Percentiles rank a stretch among this genome's conserved stretches.
These are phyloP conservation scores for Gloeopeniophorella convolvens DNA, from an alignment of 768 basidiomycete species.

Conservation along the genomic window DNA sequence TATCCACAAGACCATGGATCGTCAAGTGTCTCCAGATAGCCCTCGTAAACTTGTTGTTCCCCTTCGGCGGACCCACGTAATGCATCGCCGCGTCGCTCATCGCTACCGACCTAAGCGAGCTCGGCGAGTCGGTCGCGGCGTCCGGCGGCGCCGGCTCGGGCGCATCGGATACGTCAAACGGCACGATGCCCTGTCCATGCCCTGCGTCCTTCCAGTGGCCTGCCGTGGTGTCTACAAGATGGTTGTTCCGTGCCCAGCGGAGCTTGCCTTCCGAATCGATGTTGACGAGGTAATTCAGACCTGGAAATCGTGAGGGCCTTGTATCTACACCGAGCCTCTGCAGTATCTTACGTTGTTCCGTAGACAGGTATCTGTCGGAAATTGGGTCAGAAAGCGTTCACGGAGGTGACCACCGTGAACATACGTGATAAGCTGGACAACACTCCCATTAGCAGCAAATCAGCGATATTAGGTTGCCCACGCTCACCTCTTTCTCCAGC, in stretches of 20 bases:
- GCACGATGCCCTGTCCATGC: slow-evolving; percentile 46
- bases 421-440: slow-evolving; percentile 39
- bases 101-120: slow-evolving; percentile 6
- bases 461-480: background rate
- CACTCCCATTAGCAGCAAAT: background rate
- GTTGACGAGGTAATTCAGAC: slow-evolving; percentile 58
- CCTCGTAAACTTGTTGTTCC: slow-evolving; percentile 33
- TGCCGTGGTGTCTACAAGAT: slow-evolving; percentile 53
- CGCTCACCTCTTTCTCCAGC: slow-evolving; percentile 50
- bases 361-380: slow-evolving; percentile 49
- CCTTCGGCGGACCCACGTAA: slow-evolving; percentile 32
- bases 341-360: slow-evolving; percentile 44
- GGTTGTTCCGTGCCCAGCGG: slow-evolving; percentile 51
- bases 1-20: slow-evolving; percentile 43
- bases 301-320: slow-evolving; percentile 24
- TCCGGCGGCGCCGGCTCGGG: slow-evolving; percentile 20
- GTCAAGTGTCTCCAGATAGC: slow-evolving; percentile 42
- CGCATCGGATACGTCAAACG: slow-evolving; percentile 26
- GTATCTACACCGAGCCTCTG: background rate
- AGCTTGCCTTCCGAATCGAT: slow-evolving; percentile 48
- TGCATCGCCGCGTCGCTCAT: slow-evolving; percentile 35
- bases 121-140: slow-evolving; percentile 23
- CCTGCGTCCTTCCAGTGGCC: slow-evolving; percentile 60
- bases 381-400: no score
- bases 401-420: slow-evolving; percentile 20